Evolutionary conservation across 805 yeast species (phyloP).

Genomic region (Lachancea dasiensis): DNA sequence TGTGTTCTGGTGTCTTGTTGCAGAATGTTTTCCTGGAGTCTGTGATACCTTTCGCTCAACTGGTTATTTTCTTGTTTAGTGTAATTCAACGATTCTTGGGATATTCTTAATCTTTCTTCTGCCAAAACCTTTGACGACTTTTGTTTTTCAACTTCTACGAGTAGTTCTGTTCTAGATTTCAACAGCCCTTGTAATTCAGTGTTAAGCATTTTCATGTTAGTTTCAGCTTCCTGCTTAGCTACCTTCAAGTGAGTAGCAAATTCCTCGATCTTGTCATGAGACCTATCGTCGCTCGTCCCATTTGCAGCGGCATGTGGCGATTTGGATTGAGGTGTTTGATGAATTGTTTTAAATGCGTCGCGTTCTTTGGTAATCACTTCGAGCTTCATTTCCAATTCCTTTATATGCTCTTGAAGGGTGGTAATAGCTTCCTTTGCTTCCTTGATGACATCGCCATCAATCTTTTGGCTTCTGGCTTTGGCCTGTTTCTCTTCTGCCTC

Average conservation of each 20-base stretch:
- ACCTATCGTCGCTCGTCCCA: not conserved
- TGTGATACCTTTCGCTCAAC: conserved; percentile 35
- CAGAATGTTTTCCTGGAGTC: conserved; percentile 38
- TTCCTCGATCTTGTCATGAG: conserved; percentile 20
- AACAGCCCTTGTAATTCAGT: conserved; percentile 37
- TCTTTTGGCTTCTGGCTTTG: conserved; percentile 6
- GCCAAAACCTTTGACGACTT: conserved; percentile 49
- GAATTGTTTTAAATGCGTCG: conserved; percentile 48
- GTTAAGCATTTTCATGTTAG: conserved; percentile 45
- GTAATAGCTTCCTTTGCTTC: conserved; percentile 68
- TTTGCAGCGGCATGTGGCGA: not conserved
- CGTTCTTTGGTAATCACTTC: conserved; percentile 57
- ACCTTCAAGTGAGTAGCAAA: conserved; percentile 22
- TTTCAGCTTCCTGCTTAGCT: conserved; percentile 33
- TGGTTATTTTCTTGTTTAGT: conserved; percentile 42
- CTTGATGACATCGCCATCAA: conserved; percentile 43
- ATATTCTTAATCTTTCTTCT: conserved; percentile 43
- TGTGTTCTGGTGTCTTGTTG: conserved; percentile 47
- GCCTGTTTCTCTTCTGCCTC: conserved; percentile 53
- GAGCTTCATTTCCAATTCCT: conserved; percentile 44
- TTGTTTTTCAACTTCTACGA: conserved; percentile 47
- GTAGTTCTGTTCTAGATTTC: conserved; percentile 41
- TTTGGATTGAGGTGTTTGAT: not conserved
- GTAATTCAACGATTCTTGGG: conserved; percentile 37
- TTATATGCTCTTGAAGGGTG: conserved; percentile 54